Evolutionary conservation across 768 basidiomycete genomes (phyloP), one percentile per base, ranked within the genome.

Genomic region (Auricularia auricula-judae): DNA sequence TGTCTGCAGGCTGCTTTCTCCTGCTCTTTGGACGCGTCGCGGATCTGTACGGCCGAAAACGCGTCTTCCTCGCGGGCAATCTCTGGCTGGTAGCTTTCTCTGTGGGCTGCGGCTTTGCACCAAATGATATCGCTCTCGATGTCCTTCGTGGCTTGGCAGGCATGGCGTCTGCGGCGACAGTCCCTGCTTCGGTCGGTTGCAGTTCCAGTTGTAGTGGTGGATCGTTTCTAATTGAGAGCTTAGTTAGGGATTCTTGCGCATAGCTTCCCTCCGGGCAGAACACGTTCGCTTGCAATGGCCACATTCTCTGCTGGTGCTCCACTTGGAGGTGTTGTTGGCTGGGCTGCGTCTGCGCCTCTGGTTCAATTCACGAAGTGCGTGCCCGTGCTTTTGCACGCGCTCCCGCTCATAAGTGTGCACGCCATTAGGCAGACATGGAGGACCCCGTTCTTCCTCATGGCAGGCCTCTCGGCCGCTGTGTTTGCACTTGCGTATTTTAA

Each of bases 271-370:
- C 80, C 82, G 0, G 86, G 87, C 0, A 77, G 77, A 12, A 80
- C 85, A 0, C 83, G 93, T 10, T 84, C 89, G 1, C 73, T 84
- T 0, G 93, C 91, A 0, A 96, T 95, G 67, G 84, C 93, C 0
- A 85, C 87, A 0, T 95, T 93, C 67, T 81, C 87, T 0, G 90
- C 91, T 0, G 94, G 94, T 34, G 90, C 88, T 0, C 92, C 93
- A 0, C 70, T 94, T 4, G 93, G 93, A 0, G 88, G 81, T 0
- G 87, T 84, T 0, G 74, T 93, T 14, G 92, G 93, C 1, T 79
- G 79, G 36, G 74, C 85, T 0, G 65, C 91, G 0, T 91, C 92
- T 18, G 91, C 89, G n/a, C 75, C 86, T 1, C 73, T 91, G 21
- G 88, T 86, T 0, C 81, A 91, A 68, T 76, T 79, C 7, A 74